Conservation (phyloP, 2,329 filamentous ascomycete genomes). For the Diplodia seriata region DNA sequence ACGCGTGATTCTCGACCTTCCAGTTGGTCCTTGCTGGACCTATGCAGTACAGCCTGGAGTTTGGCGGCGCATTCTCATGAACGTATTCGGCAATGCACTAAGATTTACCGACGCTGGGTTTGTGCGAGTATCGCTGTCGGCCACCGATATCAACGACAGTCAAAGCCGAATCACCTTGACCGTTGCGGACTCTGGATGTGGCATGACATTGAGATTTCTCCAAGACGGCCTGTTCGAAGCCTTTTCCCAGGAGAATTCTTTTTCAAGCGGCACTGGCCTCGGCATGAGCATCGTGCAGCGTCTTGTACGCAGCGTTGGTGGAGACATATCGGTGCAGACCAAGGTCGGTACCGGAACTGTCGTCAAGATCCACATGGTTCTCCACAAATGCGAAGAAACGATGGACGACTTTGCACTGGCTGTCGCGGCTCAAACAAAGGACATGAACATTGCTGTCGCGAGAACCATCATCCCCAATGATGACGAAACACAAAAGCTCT, state of each 20-base stretch:
- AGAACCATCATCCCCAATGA: not conserved
- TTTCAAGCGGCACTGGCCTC: conserved; percentile 48
- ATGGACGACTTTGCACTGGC: not conserved
- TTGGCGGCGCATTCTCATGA: conserved; percentile 63
- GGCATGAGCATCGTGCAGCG: conserved; percentile 50
- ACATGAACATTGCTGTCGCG: not conserved
- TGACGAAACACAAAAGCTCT: not conserved
- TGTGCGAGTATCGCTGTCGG: not conserved
- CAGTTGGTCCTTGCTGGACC: conserved; percentile 55
- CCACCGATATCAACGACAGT: not conserved
- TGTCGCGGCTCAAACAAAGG: not conserved
- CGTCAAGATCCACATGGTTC: not conserved
- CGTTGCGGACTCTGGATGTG: conserved; percentile 49
- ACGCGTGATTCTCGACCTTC: conserved; percentile 60
- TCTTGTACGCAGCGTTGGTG: conserved; percentile 46
- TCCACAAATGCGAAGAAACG: not conserved
- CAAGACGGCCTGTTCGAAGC: conserved; percentile 47
- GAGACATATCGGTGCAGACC: conserved; percentile 47
- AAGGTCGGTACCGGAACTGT: conserved; percentile 43
- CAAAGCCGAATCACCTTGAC: conserved; percentile 38
- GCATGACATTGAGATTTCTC: conserved; percentile 49
- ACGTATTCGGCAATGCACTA: conserved; percentile 67
- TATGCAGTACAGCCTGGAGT: conserved; percentile 64
- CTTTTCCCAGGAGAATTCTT: conserved; percentile 49
- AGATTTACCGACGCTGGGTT: conserved; percentile 59